Base-by-base conservation (phyloP, 2,329 filamentous ascomycete species). In the Claviceps pazoutovae region DNA sequence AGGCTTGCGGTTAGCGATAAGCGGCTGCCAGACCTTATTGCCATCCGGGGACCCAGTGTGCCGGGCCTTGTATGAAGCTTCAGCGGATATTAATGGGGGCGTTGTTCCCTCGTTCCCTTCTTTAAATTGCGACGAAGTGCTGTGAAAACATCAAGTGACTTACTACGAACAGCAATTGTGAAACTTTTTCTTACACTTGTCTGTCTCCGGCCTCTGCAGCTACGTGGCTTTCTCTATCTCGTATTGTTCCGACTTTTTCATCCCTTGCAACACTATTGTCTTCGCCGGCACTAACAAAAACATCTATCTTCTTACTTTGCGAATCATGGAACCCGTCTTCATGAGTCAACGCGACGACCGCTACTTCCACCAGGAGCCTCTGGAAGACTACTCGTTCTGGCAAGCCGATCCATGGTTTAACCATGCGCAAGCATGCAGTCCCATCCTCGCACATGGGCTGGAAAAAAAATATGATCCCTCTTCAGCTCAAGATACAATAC, bases 51-150 rank as follows among this genome's bases (percentile, higher is more conserved):
- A 23, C 17, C 30, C 30, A 17, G 17, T 34, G 17, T 30, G 30
- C 42, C 26, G 13, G 30, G 17, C 13, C 11, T 21, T 42, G n/a
- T n/a, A 17, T 14, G 26, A 44, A 42, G 43, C 42, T 41, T 46
- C 42, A 37, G 16, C 43, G 21, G 43, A 34, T 51, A 51, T 51
- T 46, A 41, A 51, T 51, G 49, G 43, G 34, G 14, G 34, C 26
- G 26, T 44, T 44, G 19, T 23, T 26, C 26, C 42, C 42, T 14
- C 41, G 2, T n/a, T 44, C 9, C n/a, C 19, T 7, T 9, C 16
- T 16, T 23, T 14, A 2, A 8, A 21, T 26, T 21, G 26, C 13
- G 21, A 6, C 21, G 8, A 16, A 44, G 21, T n/a, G 9, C 7
- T 23, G 41, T 23, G 3, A 43, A 26, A 6, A 30, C 8, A 9